Percentiles rank a stretch among this genome's conserved stretches.
Conservation (phyloP, 352 stramenopile species). For the Plasmopara halstedii region DNA sequence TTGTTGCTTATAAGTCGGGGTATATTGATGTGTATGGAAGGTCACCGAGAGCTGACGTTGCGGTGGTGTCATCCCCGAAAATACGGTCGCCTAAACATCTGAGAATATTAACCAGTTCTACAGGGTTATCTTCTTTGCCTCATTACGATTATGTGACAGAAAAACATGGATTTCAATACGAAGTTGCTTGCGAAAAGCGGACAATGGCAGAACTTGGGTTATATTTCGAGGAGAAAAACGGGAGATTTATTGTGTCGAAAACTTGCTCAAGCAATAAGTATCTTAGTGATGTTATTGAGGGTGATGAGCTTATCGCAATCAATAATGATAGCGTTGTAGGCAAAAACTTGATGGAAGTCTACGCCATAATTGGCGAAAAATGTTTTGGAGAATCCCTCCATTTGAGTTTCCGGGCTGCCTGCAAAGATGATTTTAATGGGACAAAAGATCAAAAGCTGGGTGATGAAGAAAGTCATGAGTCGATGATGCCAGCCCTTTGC, state of each 20-base stretch:
- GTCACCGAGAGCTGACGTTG: conserved; percentile 35
- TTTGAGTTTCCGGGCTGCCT: conserved; percentile 42
- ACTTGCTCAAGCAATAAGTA: conserved; percentile 19
- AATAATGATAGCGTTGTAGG: conserved; percentile 44
- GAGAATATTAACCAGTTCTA: conserved; percentile 24
- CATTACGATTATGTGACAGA: conserved; percentile 63
- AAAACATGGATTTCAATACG: conserved; percentile 60
- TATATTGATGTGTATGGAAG: conserved; percentile 59
- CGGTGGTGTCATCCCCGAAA: conserved; percentile 51
- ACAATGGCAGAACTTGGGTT: conserved; percentile 29
- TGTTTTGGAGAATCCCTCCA: conserved; percentile 24
- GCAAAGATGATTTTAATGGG: conserved; percentile 12
- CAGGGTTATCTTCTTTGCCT: conserved; percentile 61
- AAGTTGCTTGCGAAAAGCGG: conserved; percentile 46
- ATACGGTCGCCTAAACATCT: conserved; percentile 9
- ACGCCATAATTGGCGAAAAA: conserved; percentile 25
- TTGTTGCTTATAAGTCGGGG: conserved; percentile 55
- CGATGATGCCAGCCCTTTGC: not conserved
- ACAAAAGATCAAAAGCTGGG: not conserved
- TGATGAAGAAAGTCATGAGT: conserved; percentile 12
- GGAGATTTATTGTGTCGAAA: conserved; percentile 31
- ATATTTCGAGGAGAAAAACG: conserved; percentile 29
- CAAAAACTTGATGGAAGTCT: conserved; percentile 30
- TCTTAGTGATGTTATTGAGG: conserved; percentile 22
- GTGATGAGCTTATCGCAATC: conserved; percentile 58